These are phyloP conservation scores for Forsythia suspensa DNA, from an alignment of 257 asterid genomes.

Conservation along the genomic window DNA sequence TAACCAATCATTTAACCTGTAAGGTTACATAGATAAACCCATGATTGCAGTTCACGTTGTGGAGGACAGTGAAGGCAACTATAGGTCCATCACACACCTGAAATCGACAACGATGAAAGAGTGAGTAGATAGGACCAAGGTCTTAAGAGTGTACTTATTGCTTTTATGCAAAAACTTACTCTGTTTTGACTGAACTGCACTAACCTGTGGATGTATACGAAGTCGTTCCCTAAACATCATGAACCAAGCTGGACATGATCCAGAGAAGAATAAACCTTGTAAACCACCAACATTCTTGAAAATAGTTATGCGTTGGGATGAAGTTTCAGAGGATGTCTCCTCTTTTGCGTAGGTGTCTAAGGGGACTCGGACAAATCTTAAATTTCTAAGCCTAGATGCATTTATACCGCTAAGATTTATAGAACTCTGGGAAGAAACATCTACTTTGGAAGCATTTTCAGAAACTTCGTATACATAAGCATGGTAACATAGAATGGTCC, in stretches of 20 bases:
- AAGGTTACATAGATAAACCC: constrained; percentile 86
- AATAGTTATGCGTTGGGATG: constrained; percentile 61
- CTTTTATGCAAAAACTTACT: constrained; percentile 3
- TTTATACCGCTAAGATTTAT: constrained; percentile 42
- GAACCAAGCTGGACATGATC: constrained; percentile 88
- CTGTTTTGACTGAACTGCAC: constrained; percentile 27
- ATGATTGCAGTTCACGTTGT: constrained; percentile 91
- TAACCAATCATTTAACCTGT: constrained; percentile 54
- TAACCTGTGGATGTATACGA: constrained; percentile 91
- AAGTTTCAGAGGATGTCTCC: constrained; percentile 63
- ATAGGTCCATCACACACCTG: constrained; percentile 97
- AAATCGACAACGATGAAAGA: constrained; percentile 22
- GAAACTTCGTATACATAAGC: constrained; percentile 75
- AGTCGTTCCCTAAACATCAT: constrained; percentile 95
- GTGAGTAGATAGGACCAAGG: not conserved
- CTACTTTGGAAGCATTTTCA: constrained; percentile 60
- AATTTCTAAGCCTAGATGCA: constrained; percentile 84
- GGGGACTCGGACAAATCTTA: constrained; percentile 73
- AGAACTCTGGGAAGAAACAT: constrained; percentile 46
- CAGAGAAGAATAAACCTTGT: constrained; percentile 82
- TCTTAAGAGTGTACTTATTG: not conserved
- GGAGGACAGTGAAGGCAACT: constrained; percentile 94
- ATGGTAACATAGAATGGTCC: constrained; percentile 91
- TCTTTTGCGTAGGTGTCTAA: constrained; percentile 80
- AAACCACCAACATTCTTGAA: constrained; percentile 91